Evolutionary conservation across 768 basidiomycete genomes (phyloP).

Genomic region (Rhodotorula toruloides): DNA sequence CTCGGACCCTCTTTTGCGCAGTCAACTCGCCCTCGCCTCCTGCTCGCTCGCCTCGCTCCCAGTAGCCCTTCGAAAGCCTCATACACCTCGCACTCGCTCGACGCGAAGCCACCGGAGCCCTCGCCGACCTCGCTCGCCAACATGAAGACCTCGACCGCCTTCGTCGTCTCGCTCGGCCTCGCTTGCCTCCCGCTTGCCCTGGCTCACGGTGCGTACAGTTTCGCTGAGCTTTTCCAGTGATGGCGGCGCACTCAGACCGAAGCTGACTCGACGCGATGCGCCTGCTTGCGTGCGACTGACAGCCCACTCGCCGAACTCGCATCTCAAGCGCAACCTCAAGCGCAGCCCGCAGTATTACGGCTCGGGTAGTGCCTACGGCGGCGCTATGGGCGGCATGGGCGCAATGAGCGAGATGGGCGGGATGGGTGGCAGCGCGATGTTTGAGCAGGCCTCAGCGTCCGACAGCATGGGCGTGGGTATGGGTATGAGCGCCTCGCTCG

Average conservation of each 20-base stretch:
- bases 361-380: not conserved
- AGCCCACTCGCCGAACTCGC: not conserved
- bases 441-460: too few relatives aligned
- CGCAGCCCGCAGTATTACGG: not conserved
- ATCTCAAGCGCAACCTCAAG: not conserved
- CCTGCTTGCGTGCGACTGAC: too few relatives aligned
- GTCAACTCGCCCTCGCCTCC: not conserved
- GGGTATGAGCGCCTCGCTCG: too few relatives aligned
- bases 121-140: not conserved
- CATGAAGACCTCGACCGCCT: not conserved
- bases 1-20: not conserved
- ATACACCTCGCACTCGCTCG: not conserved
- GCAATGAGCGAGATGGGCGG: too few relatives aligned
- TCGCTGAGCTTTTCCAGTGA: too few relatives aligned
- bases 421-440: too few relatives aligned
- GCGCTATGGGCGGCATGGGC: not conserved
- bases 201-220: not conserved
- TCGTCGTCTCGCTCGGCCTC: not conserved
- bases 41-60: too few relatives aligned
- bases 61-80: too few relatives aligned
- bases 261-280: too few relatives aligned
- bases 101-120: not conserved
- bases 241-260: too few relatives aligned
- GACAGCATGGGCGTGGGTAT: too few relatives aligned
- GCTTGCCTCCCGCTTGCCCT: too few relatives aligned